A percentile compares a stretch with the other conserved stretches of the same genome.
Evolutionary conservation across 106 monocot genomes (phyloP).

Genomic region (Posidonia australis): DNA sequence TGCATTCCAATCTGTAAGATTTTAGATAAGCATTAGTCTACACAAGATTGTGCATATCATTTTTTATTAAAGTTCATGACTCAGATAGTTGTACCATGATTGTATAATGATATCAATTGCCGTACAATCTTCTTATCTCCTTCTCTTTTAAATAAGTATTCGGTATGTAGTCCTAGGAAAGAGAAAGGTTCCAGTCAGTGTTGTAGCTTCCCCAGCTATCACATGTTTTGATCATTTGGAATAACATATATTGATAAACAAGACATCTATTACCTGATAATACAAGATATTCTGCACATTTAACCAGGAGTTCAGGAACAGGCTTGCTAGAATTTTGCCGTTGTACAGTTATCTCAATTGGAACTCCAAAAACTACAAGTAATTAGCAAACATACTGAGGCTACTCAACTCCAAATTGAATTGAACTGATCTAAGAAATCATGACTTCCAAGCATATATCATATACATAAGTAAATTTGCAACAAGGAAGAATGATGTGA

Average conservation of each 20-base stretch:
- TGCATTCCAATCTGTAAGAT: constrained; percentile 73
- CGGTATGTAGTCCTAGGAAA: constrained; percentile 47
- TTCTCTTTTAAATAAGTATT: constrained; percentile 71
- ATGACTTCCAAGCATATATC: too few relatives aligned
- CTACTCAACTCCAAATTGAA: not conserved
- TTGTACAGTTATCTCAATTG: constrained; percentile 67
- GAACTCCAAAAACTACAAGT: constrained; percentile 72
- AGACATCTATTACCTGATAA: constrained; percentile 43
- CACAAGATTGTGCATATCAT: not conserved
- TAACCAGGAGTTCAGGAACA: constrained; percentile 65
- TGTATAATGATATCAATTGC: constrained; percentile 71
- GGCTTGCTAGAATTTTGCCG: constrained; percentile 52
- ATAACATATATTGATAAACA: not conserved
- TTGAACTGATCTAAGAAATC: not conserved
- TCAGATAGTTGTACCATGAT: constrained; percentile 42
- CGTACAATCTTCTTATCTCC: constrained; percentile 60
- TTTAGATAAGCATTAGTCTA: not conserved
- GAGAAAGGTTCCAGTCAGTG: constrained; percentile 6
- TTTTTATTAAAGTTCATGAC: not conserved
- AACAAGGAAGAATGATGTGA: too few relatives aligned
- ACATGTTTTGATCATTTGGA: not conserved
- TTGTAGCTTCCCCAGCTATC: not conserved
- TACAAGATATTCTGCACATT: constrained; percentile 80
- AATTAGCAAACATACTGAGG: not conserved
- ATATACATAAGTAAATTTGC: too few relatives aligned